Conservation (phyloP, 768 basidiomycete genomes). For the Pulveroboletus frians region DNA sequence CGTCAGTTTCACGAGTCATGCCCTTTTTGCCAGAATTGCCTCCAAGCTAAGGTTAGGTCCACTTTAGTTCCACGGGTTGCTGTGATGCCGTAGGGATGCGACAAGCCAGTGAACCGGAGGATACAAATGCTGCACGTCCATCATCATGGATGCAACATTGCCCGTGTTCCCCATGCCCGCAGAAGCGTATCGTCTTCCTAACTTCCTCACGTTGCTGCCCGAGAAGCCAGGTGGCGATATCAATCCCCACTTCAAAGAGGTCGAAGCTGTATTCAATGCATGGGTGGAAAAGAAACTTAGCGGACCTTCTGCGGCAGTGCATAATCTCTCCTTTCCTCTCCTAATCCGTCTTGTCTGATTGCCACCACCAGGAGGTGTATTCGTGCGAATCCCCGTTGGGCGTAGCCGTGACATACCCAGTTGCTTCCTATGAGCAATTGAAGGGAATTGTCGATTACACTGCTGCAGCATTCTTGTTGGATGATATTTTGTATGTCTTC, state of each 20-base stretch:
- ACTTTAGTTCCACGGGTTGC: no score
- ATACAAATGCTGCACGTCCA: not conserved
- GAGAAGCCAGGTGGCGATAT: conserved; percentile 27
- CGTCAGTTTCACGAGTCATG: no score
- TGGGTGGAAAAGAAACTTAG: not conserved
- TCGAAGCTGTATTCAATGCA: conserved; percentile 10
- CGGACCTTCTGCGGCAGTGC: not conserved
- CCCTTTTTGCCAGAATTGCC: no score
- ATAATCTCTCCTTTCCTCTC: not conserved
- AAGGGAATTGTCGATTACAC: no score
- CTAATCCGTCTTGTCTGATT: not conserved
- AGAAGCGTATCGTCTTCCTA: conserved; percentile 20
- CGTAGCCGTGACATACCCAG: not conserved
- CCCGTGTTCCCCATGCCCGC: not conserved
- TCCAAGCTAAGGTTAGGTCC: no score
- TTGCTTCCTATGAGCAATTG: not conserved
- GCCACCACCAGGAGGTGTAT: conserved; percentile 18
- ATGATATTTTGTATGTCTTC: no score
- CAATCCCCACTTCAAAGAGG: conserved; percentile 22
- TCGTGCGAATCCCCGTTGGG: conserved; percentile 10
- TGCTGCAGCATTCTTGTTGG: no score
- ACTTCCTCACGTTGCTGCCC: conserved; percentile 21
- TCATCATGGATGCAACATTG: not conserved
- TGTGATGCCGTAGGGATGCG: no score
- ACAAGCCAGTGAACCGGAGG: not conserved